Percentiles rank a stretch among this genome's conserved stretches.
Conservation (phyloP, 768 basidiomycete species). For the Mycena galericulata region DNA sequence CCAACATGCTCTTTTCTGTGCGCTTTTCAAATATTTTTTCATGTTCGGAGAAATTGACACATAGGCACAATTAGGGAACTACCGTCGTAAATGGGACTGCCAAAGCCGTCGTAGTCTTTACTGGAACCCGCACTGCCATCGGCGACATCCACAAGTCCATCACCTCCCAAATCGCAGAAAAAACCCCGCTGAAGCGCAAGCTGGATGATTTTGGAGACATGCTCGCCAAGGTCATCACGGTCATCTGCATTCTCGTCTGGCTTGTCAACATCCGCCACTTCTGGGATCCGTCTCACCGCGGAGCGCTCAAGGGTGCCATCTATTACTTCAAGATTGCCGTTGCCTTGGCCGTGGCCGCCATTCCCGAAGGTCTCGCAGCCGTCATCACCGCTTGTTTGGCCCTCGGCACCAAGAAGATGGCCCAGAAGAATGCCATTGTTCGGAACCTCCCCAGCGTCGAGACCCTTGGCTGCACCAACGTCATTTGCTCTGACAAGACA, state of each 20-base stretch:
- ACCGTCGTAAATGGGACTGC: slow-evolving; percentile 96
- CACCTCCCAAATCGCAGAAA: slow-evolving; percentile 90
- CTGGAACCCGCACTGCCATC: slow-evolving; percentile 90
- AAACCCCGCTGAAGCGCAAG: slow-evolving; percentile 97
- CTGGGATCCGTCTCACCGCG: slow-evolving; percentile 93
- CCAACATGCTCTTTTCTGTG: slow-evolving; percentile 94
- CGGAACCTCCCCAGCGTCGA: slow-evolving; percentile 96
- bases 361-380: slow-evolving; percentile 97
- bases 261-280: slow-evolving; percentile 97
- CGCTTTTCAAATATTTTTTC: too few relatives aligned
- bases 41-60: too few relatives aligned
- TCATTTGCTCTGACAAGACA: slow-evolving; percentile 99
- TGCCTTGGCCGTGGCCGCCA: slow-evolving; percentile 97
- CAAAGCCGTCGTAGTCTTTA: slow-evolving; percentile 88
- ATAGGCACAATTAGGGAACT: slow-evolving; percentile 93
- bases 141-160: slow-evolving; percentile 99
- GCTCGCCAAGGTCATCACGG: slow-evolving; percentile 96
- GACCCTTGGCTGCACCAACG: slow-evolving; percentile 97
- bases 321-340: slow-evolving; percentile 99
- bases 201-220: slow-evolving; percentile 98
- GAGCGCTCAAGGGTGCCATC: slow-evolving; percentile 91
- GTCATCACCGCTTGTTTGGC: slow-evolving; percentile 98
- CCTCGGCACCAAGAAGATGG: slow-evolving; percentile 99
- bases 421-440: slow-evolving; percentile 98
- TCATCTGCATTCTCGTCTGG: slow-evolving; percentile 98